Evolutionary conservation across 2,329 filamentous ascomycete species (phyloP).

Genomic region (Cytospora mali): DNA sequence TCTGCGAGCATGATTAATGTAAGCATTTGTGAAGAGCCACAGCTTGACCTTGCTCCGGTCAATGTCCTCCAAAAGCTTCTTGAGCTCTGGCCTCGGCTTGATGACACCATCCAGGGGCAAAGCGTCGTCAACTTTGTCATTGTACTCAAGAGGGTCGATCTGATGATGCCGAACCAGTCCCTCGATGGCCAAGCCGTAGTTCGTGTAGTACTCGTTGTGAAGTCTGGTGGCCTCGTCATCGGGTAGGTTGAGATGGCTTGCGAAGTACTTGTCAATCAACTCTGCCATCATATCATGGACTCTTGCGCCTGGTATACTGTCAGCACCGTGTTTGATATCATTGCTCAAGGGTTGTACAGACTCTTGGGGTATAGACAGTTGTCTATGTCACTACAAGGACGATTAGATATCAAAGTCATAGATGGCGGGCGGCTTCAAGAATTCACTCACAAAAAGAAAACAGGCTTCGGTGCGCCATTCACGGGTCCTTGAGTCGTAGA

Average conservation of each 20-base stretch:
- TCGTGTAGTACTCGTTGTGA: conserved; percentile 90
- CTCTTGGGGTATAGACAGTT: conserved; percentile 95
- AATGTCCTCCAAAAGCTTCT: conserved; percentile 76
- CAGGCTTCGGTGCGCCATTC: conserved; percentile 34
- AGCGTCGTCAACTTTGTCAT: conserved; percentile 91
- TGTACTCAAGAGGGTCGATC: conserved; percentile 94
- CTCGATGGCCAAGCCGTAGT: conserved; percentile 96
- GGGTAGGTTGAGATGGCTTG: conserved; percentile 71
- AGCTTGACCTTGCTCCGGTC: conserved; percentile 81
- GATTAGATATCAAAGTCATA: conserved; percentile 30
- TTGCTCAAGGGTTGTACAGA: conserved; percentile 43
- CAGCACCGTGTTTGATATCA: conserved; percentile 25
- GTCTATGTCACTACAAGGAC: conserved; percentile 88
- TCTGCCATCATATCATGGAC: conserved; percentile 88
- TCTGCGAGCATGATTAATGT: conserved; percentile 81
- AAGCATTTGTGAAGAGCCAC: conserved; percentile 97
- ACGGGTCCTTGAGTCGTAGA: conserved; percentile 2
- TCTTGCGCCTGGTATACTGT: conserved; percentile 59
- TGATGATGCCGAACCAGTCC: conserved; percentile 91
- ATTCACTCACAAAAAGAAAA: conserved; percentile 49
- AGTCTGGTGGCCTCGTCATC: conserved; percentile 80
- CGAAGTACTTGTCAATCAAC: conserved; percentile 70
- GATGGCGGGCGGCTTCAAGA: background rate
- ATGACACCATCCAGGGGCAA: conserved; percentile 85
- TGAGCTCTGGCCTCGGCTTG: conserved; percentile 73